Percentiles rank a stretch among this genome's conserved stretches.
These are phyloP conservation scores for Lecanoromycetidae sp. DNA, from an alignment of 2,329 filamentous ascomycete genomes.

Conservation along the genomic window DNA sequence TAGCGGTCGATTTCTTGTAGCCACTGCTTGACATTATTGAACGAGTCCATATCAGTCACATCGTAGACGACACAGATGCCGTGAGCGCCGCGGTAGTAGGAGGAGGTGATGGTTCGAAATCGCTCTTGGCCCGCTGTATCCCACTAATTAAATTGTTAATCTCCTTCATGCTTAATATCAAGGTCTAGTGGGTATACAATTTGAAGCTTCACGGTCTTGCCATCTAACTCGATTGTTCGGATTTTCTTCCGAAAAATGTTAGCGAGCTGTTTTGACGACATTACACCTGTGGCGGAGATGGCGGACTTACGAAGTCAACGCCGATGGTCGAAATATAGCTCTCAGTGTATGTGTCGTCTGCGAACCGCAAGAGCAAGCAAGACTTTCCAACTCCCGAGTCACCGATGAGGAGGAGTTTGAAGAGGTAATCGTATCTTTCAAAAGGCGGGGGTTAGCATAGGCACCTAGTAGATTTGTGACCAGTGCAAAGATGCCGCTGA, in stretches of 20 bases:
- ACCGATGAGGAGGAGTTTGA: conserved; percentile 99
- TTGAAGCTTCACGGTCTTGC: conserved; percentile 98
- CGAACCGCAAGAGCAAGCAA: conserved; percentile 92
- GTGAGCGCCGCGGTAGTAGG: conserved; percentile 97
- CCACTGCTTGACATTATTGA: conserved; percentile 99
- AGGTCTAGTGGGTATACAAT: conserved; percentile 53
- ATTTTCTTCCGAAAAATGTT: conserved; percentile 65
- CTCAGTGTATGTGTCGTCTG: conserved; percentile 98
- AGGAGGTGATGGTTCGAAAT: conserved; percentile 98
- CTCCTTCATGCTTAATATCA: background rate
- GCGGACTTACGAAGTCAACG: conserved; percentile 75
- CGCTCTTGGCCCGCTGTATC: conserved; percentile 98
- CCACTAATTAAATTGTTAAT: conserved; percentile 52
- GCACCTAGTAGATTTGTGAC: background rate
- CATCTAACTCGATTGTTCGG: conserved; percentile 96
- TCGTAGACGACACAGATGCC: conserved; percentile 99
- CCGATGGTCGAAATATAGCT: conserved; percentile 99
- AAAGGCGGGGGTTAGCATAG: conserved; percentile 18
- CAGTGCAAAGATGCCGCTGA: background rate
- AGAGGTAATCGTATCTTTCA: conserved; percentile 97
- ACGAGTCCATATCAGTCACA: conserved; percentile 99
- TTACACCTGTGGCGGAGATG: background rate
- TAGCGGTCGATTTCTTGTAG: conserved; percentile 99
- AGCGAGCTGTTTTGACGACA: conserved; percentile 5
- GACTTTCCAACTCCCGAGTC: conserved; percentile 99